Conservation (phyloP, 345 rosid species). For the thale cress (Arabidopsis thaliana) region TAIR10.1 NC_003076.8:20977001-20977500, state of each 20-base stretch:
- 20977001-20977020: constrained; percentile 36
- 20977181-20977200: constrained; percentile 45
- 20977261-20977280: constrained; percentile 66
- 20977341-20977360: constrained; percentile 48
- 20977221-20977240: constrained; percentile 65
- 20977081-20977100: constrained; percentile 35
- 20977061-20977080: constrained; percentile 15
- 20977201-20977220: constrained; percentile 62
- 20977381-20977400: constrained; percentile 16
- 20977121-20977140: constrained; percentile 32
- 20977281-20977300: constrained; percentile 70
- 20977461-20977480: not conserved
- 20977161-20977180: constrained; percentile 32
- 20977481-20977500: not conserved
- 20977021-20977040: constrained; percentile 35
- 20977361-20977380: constrained; percentile 65
- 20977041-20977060: constrained; percentile 37
- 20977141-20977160: constrained; percentile 13
- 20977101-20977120: constrained; percentile 29
- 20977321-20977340: constrained; percentile 53
- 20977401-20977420: not conserved
- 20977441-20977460: constrained; percentile 7
- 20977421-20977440: not conserved
- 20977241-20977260: constrained; percentile 62
- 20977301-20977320: constrained; percentile 62